Percentiles rank a stretch among this genome's conserved stretches.
These are phyloP conservation scores for Batkoa obscura DNA, from an alignment of 371 early-diverging fungal species.

Conservation along the genomic window DNA sequence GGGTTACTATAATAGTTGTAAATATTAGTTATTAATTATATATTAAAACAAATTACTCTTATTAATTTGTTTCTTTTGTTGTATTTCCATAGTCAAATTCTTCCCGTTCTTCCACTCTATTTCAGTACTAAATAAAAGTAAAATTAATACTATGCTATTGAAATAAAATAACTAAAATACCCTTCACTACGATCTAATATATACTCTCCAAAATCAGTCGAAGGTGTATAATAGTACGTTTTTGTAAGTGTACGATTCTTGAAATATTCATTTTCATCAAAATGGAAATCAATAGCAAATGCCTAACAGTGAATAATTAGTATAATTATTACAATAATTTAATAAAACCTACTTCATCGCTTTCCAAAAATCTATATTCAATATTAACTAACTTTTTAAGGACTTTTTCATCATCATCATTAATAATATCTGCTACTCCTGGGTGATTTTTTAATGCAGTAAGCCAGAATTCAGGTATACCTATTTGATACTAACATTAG, in stretches of 20 bases:
- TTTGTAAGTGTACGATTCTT: conserved; percentile 67
- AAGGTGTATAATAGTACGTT: conserved; percentile 70
- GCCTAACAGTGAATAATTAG: conserved; percentile 26
- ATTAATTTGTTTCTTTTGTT: conserved; percentile 94
- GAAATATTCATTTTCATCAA: conserved; percentile 75
- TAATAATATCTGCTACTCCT: conserved; percentile 57
- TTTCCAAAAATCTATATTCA: conserved; percentile 56
- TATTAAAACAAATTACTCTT: conserved; percentile 33
- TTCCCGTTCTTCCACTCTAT: conserved; percentile 93
- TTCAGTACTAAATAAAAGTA: conserved; percentile 7
- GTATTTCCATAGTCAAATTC: conserved; percentile 74
- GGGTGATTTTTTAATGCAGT: conserved; percentile 71
- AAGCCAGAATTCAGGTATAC: conserved; percentile 86
- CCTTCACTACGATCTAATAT: conserved; percentile 85
- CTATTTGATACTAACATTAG: conserved; percentile 13
- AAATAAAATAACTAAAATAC: no score
- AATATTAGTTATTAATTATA: neutral
- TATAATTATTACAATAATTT: neutral
- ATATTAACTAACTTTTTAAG: conserved; percentile 71
- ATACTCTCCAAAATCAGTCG: conserved; percentile 43
- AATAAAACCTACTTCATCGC: conserved; percentile 25
- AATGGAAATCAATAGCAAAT: conserved; percentile 84
- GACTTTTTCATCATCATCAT: conserved; percentile 70
- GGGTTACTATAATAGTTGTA: conserved; percentile 31
- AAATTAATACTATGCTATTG: conserved; percentile 3